Base-by-base conservation (phyloP, 2,329 filamentous ascomycete species). In the Pseudogymnoascus verrucosus region DNA sequence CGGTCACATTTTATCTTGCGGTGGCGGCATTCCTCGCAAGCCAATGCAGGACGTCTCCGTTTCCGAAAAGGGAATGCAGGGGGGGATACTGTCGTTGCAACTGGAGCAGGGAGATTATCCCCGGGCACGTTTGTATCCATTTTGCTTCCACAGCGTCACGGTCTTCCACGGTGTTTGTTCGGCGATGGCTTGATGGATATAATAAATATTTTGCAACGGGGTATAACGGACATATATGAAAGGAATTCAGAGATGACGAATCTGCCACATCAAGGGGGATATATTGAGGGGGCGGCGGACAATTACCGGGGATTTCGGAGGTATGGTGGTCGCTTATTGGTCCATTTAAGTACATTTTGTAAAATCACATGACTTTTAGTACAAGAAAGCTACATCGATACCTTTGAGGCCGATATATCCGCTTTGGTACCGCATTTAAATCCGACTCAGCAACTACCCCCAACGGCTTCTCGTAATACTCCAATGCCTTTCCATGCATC, bases 1-100 rank as follows among this genome's bases (percentile, higher is more conserved):
- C 77, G 71, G 64, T 80, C 76, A 65, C 78, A 80, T 62, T 78
- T 78, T 68, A 80, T 75, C 68, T 80, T 80, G 40, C 77, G 74
- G 21, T 75, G 74, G n/a, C 78, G 73, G 68, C 78, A 80, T 64
- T 77, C 72, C 14, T 62, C 47, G 64, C 39, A 76, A 64, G 78
- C 78, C 26, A 78, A 65, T 3, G 77, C 76, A 37, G 69, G 69
- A n/a, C 71, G 62, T 11, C 71, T 68, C 51, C 71, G 67, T 60
- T 71, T 73, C 23, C 69, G 67, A 14, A 67, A 64, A 16, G 62
- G 64, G 47, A 61, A 23, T 36, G 64, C 36, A 34, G 62, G 19
- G 28, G 59, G 42, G 31, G 28, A 31, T 34, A 31, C 16, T 26
- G 16, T 23, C 23, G 44, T 61, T 44, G 62, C 23, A 19, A 28